Conservation (phyloP, 2,329 filamentous ascomycete species). For the Arthrinium phaeospermum region DNA sequence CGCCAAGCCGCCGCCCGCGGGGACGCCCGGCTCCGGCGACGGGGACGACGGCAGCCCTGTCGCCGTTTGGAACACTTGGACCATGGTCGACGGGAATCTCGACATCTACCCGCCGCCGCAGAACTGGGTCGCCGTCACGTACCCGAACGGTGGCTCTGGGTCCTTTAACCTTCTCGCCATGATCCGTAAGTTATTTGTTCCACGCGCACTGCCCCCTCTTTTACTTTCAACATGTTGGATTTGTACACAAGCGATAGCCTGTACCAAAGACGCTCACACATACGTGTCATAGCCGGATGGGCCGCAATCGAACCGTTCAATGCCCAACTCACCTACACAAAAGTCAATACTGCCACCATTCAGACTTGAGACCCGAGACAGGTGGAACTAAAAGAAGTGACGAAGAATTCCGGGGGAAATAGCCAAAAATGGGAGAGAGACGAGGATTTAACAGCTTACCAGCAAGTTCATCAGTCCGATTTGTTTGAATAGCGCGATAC, state of each 20-base stretch:
- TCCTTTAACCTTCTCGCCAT: neutral
- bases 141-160: neutral
- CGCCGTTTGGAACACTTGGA: neutral
- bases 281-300: neutral
- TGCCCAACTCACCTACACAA: slow-evolving; percentile 1
- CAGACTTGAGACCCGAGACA: neutral
- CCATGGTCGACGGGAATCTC: slow-evolving; percentile 1
- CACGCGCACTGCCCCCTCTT: neutral
- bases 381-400: neutral
- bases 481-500: neutral
- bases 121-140: slow-evolving; percentile 7
- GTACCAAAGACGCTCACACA: neutral
- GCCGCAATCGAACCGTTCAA: slow-evolving; percentile 1
- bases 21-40: neutral
- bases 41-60: neutral
- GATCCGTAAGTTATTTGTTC: neutral
- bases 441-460: too few species aligned
- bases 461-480: neutral
- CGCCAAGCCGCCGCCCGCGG: neutral
- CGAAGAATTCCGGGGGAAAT: neutral
- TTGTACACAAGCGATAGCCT: neutral
- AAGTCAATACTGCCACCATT: neutral
- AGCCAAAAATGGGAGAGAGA: neutral
- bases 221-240: neutral
- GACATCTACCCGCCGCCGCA: slow-evolving; percentile 1